Conservation (phyloP, 805 yeast species). For the Ogataea haglerorum region DNA sequence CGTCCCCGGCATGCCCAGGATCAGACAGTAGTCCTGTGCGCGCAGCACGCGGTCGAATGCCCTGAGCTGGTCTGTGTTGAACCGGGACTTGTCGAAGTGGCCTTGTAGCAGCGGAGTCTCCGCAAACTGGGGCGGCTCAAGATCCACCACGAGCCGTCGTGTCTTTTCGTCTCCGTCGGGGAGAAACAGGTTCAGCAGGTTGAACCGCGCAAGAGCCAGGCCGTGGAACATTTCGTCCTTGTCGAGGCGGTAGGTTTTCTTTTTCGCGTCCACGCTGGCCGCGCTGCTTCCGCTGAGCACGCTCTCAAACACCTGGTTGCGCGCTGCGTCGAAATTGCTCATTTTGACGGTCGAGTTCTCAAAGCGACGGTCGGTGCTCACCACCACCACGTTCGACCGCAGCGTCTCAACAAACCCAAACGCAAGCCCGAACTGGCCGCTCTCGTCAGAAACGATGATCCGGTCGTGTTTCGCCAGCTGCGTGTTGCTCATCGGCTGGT, state of each 20-base stretch:
- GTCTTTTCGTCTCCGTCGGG: slow-evolving; percentile 41
- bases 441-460: slow-evolving; percentile 73
- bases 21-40: slow-evolving; percentile 71
- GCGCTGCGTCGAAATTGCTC: slow-evolving; percentile 39
- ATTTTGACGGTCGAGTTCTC: slow-evolving; percentile 36
- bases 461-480: slow-evolving; percentile 60
- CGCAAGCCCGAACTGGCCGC: slow-evolving; percentile 72
- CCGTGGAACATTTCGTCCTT: slow-evolving; percentile 75
- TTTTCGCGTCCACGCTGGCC: slow-evolving; percentile 2
- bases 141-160: slow-evolving; percentile 52
- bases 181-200: slow-evolving; percentile 65
- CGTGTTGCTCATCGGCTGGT: slow-evolving; percentile 32
- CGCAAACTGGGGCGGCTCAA: slow-evolving; percentile 43
- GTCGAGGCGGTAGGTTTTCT: slow-evolving; percentile 60
- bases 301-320: slow-evolving; percentile 51
- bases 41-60: slow-evolving; percentile 67
- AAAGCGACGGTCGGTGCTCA: slow-evolving; percentile 55
- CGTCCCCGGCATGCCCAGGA: slow-evolving; percentile 98
- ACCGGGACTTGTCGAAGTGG: slow-evolving; percentile 23
- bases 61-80: slow-evolving; percentile 66
- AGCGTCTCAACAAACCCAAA: slow-evolving; percentile 54
- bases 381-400: slow-evolving; percentile 39
- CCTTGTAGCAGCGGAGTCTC: slow-evolving; percentile 23
- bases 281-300: slow-evolving; percentile 34
- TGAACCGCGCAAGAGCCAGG: slow-evolving; percentile 71